Evolutionary conservation across 2,329 filamentous ascomycete genomes (phyloP).

Genomic region (Fusarium avenaceum): DNA sequence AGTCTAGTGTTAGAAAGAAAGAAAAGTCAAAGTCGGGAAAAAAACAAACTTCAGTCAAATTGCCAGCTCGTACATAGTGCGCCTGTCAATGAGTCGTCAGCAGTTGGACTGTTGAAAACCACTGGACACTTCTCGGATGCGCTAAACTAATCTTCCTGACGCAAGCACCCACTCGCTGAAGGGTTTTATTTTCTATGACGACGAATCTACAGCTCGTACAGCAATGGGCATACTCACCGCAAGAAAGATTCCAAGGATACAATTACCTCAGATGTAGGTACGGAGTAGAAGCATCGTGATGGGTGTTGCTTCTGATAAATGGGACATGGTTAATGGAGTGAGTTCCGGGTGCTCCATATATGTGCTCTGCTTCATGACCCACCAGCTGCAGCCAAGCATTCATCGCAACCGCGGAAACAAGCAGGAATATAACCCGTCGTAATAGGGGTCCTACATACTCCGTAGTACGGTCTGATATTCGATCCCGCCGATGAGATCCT

Average conservation of each 20-base stretch:
- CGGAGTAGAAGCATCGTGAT: constrained; percentile 13
- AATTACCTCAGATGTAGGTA: constrained; percentile 13
- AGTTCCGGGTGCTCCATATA: background rate
- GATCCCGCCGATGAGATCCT: constrained; percentile 19
- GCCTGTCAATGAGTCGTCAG: background rate
- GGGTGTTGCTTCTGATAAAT: background rate
- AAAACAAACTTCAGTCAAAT: background rate
- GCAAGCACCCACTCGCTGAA: constrained; percentile 12
- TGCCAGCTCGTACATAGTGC: background rate
- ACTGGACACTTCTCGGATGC: constrained; percentile 4
- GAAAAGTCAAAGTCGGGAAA: background rate
- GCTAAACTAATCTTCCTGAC: constrained; percentile 4
- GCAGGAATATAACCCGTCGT: constrained; percentile 31
- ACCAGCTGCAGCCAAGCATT: background rate
- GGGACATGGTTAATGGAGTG: constrained; percentile 10
- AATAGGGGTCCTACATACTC: constrained; percentile 40
- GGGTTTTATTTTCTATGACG: constrained; percentile 29
- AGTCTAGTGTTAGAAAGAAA: constrained; percentile 5
- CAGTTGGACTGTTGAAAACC: constrained; percentile 6
- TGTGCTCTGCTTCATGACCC: constrained; percentile 8
- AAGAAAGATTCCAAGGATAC: constrained; percentile 18
- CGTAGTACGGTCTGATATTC: constrained; percentile 37
- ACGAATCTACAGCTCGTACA: constrained; percentile 11
- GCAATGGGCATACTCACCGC: constrained; percentile 15
- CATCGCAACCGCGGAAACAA: constrained; percentile 8